Percentiles rank a stretch among this genome's conserved stretches.
These are phyloP conservation scores for Salvia hispanica DNA, from an alignment of 257 asterid genomes.

Conservation along the genomic window DNA sequence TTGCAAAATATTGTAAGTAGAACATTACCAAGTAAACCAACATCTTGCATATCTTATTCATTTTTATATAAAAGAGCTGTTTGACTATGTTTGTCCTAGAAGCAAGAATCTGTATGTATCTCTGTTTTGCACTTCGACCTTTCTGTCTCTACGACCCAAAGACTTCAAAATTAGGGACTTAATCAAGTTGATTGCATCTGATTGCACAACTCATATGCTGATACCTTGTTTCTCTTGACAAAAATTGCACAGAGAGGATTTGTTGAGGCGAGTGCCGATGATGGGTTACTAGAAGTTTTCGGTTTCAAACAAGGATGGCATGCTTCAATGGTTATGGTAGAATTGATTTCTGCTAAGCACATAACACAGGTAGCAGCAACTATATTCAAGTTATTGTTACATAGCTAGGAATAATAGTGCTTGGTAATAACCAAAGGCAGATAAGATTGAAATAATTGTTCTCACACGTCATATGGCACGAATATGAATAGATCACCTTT, in stretches of 20 bases:
- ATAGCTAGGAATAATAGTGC: neutral
- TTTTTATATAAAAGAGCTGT: too few species aligned
- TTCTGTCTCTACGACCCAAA: too few species aligned
- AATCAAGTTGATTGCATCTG: neutral
- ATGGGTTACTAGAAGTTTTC: conserved; percentile 78
- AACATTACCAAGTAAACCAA: too few species aligned
- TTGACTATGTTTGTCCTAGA: too few species aligned
- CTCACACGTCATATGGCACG: too few species aligned
- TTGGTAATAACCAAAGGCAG: neutral
- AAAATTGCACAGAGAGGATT: conserved; percentile 69
- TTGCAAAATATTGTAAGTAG: too few species aligned
- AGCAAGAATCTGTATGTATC: too few species aligned
- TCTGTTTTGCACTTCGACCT: too few species aligned
- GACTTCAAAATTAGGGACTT: too few species aligned
- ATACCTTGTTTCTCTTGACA: conserved; percentile 1
- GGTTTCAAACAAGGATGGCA: conserved; percentile 99
- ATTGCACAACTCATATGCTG: neutral
- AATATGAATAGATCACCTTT: too few species aligned
- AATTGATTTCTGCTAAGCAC: conserved; percentile 88
- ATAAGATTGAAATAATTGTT: too few species aligned
- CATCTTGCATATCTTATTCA: too few species aligned
- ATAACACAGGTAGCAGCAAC: conserved; percentile 74
- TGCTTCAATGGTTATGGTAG: conserved; percentile 98
- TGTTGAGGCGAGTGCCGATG: conserved; percentile 90
- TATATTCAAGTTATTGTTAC: neutral